Base-by-base conservation (phyloP, 2,329 filamentous ascomycete species). In the Alternaria sp. region DNA sequence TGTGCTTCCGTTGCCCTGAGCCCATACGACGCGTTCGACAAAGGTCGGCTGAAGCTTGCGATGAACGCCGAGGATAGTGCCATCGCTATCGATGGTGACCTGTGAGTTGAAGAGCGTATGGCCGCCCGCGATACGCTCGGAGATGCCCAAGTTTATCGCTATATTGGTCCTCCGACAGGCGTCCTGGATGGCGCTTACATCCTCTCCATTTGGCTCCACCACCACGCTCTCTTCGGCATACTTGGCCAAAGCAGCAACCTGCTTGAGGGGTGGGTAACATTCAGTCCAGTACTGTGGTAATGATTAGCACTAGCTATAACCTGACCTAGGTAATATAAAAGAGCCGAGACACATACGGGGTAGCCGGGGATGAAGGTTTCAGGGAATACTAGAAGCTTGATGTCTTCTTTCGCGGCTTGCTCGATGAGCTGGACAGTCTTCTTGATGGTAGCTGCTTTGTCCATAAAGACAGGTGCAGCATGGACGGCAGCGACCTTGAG, bases 11-110 rank as follows among this genome's bases (percentile, higher is more conserved):
- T 71, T 70, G 24, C 75, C 73, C 49, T 77, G 74, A 9, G 72
- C 73, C 75, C 75, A 78, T 46, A 77, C 67, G 21, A 66, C 62
- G 23, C 76, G 73, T 66, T 77, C 75, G 14, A 62, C 67, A 57
- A 69, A 77, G 0, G 74, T 77, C n/a, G 74, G 75, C 55, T 77
- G 75, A 2, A 78, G 67, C 55, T 78, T 78, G 37, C 75, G 71
- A 56, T 77, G 74, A n/a, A 77, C 74, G 28, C 75, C 73, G 8
- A 77, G 64, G 39, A 77, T 71, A 11, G 61, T 65, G 10, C 75
- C 74, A 42, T 73, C 68, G 46, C 58, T 71, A 28, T 77, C 74
- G 53, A 77, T 72, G 49, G 68, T 67, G 40, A 77, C 66, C 46
- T 77, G 75, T 3, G 74, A 75, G 53, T 77, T 77, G 67, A 77